These are phyloP conservation scores for Priceomyces castillae DNA, from an alignment of 805 yeast species.

Conservation along the genomic window DNA sequence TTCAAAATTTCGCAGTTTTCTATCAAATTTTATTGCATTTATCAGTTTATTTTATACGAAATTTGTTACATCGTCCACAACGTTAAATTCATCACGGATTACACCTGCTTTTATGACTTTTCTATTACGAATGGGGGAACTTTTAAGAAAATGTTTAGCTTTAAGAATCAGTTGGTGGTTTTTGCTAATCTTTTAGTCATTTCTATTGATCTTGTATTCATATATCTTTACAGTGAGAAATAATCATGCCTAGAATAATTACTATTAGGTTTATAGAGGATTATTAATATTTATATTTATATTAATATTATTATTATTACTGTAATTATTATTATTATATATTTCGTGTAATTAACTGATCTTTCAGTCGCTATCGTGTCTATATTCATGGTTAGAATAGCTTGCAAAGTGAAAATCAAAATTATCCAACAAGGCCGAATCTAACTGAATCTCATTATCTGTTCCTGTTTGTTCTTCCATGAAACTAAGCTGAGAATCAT, in stretches of 20 bases:
- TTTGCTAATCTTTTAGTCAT: slow-evolving; percentile 3
- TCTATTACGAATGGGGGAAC: not conserved
- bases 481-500: not conserved
- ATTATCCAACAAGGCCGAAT: slow-evolving; percentile 4
- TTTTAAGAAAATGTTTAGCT: not conserved
- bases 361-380: not conserved
- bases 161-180: slow-evolving; percentile 2
- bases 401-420: slow-evolving; percentile 8
- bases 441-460: not conserved
- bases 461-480: slow-evolving; percentile 3
- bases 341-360: not conserved
- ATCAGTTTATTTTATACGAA: slow-evolving; percentile 32
- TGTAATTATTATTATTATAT: no score
- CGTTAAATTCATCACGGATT: slow-evolving; percentile 8
- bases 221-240: not conserved
- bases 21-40: slow-evolving; percentile 33
- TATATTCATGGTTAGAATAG: slow-evolving; percentile 5
- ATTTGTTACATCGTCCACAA: slow-evolving; percentile 16
- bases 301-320: no score
- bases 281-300: no score
- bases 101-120: slow-evolving; percentile 11
- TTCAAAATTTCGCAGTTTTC: slow-evolving; percentile 23
- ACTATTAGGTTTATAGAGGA: not conserved
- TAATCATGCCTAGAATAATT: not conserved
- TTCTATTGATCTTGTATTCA: slow-evolving; percentile 2